phyloP scores from a whole-genome alignment of 176 grass and related monocot species.

The Panicum miliaceum region DNA sequence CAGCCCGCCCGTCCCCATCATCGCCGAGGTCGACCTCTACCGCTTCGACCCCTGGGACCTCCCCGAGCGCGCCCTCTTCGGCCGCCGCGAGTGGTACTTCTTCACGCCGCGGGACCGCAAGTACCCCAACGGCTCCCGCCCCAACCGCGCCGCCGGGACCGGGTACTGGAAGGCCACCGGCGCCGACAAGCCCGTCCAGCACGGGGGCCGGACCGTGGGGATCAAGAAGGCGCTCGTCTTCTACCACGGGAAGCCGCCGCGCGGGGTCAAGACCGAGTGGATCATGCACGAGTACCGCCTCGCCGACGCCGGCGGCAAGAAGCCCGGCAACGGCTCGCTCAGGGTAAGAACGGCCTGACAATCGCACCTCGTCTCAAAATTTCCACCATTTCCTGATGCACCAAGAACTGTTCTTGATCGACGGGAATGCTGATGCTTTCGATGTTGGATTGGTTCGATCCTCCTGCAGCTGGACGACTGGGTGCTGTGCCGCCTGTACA shows the following conservation, averaged over 20 bases:
- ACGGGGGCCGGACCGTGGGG: not conserved
- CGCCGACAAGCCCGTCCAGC: slow-evolving; percentile 66
- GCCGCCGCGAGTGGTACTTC: slow-evolving; percentile 88
- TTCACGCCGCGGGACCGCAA: slow-evolving; percentile 86
- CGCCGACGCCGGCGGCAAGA: slow-evolving; percentile 38
- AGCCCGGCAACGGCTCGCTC: slow-evolving; percentile 41
- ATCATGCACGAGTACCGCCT: slow-evolving; percentile 85
- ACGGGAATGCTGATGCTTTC: not conserved
- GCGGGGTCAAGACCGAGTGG: slow-evolving; percentile 71
- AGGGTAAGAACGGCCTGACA: slow-evolving; percentile 40
- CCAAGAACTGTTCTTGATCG: not conserved
- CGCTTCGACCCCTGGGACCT: slow-evolving; percentile 78
- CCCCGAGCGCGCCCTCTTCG: slow-evolving; percentile 66
- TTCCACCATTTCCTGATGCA: not conserved
- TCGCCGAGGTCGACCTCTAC: slow-evolving; percentile 94
- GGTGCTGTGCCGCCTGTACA: slow-evolving; percentile 78
- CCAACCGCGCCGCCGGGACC: slow-evolving; percentile 59
- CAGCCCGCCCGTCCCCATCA: slow-evolving; percentile 49
- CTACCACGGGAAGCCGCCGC: slow-evolving; percentile 67
- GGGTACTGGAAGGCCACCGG: slow-evolving; percentile 96
- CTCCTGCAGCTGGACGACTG: slow-evolving; percentile 76
- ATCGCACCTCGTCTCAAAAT: too few species aligned
- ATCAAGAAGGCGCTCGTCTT: slow-evolving; percentile 96
- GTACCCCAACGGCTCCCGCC: slow-evolving; percentile 81
- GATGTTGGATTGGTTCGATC: not conserved